These are phyloP conservation scores for Sphaerulina musiva DNA, from an alignment of 2,329 filamentous ascomycete genomes.

Conservation along the genomic window DNA sequence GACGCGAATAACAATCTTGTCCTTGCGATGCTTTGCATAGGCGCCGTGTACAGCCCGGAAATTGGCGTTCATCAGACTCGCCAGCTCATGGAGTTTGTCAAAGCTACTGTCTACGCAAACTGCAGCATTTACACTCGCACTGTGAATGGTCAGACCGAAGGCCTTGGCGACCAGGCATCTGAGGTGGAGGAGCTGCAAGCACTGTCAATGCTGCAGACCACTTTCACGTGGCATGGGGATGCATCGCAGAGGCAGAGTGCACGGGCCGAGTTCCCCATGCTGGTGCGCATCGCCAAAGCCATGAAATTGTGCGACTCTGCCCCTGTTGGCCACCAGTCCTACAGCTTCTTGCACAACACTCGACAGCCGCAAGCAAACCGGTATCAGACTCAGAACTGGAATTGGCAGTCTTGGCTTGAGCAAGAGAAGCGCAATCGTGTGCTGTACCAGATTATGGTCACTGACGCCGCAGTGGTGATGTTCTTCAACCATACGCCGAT, in stretches of 20 bases:
- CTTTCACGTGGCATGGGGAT: constrained; percentile 66
- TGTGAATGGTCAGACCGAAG: constrained; percentile 36
- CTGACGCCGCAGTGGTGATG: constrained; percentile 59
- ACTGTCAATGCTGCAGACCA: constrained; percentile 54
- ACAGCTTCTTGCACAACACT: constrained; percentile 57
- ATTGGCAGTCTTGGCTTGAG: constrained; percentile 62
- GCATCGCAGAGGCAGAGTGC: constrained; percentile 58
- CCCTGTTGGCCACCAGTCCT: constrained; percentile 42
- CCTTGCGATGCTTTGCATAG: constrained; percentile 64
- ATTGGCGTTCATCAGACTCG: constrained; percentile 56
- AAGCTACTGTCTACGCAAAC: constrained; percentile 53
- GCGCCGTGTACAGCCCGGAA: constrained; percentile 65
- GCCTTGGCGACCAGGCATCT: constrained; percentile 34
- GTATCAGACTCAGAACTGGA: constrained; percentile 50
- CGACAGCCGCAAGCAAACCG: constrained; percentile 42
- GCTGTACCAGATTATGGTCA: constrained; percentile 59
- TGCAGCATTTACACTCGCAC: constrained; percentile 46
- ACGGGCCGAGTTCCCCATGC: constrained; percentile 52
- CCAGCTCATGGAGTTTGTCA: constrained; percentile 60
- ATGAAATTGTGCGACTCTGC: constrained; percentile 52
- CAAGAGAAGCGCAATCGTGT: constrained; percentile 63
- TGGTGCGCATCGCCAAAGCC: constrained; percentile 53
- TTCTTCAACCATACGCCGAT: constrained; percentile 64
- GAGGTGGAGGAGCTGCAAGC: constrained; percentile 62
- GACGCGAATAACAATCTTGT: constrained; percentile 61